Evolutionary conservation across 1,139 yeast species (phyloP), one percentile per base, ranked within the genome.

Genomic region (Hanseniaspora uvarum): DNA sequence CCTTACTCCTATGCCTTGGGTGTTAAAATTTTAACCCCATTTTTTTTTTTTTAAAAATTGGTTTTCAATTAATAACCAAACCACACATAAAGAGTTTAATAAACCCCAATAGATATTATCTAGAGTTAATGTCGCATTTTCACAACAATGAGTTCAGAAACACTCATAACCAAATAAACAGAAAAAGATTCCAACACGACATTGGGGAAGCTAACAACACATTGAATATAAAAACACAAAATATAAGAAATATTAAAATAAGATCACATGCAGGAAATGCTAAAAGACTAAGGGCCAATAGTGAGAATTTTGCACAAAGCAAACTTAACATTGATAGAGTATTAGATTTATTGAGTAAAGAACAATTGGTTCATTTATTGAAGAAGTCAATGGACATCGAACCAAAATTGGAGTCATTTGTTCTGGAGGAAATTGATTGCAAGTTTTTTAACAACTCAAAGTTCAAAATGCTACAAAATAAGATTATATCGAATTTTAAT

Each of bases 361-460:
- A 50, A 10, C 53, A 50, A n/a, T 23, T 50, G n/a, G 24, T 8
- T 4, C 53, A 50, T 21, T 14, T 50, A 12, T 7, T 50, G 21
- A 30, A 28, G 12, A 43, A 50, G 28, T 28, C 53, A n/a, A 43
- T 50, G n/a, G 39, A 37, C 28, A 5, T 50, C 1, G 53, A 50
- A n/a, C 53, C 53, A 36, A 36, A 33, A n/a, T 24, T 50, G 10
- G 53, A 50, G 12, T 8, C 39, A 16, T 50, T 40, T 43, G 34
- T 50, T 11, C 26, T 44, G 5, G 53, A 50, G 23, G 53, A 50
- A 18, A 36, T 39, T 12, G 53, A 50, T 5, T 19, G 33, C 11
- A 43, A 50, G 24, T 50, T 50, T 19, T 50, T 50, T n/a, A 44
- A 37, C 16, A 38, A 43, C 19, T 36, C 44, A 12, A 50, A 50